A percentile compares a stretch with the other conserved stretches of the same genome.
These are phyloP conservation scores for Cicer bijugum DNA, from an alignment of 306 rosid species.

Conservation along the genomic window DNA sequence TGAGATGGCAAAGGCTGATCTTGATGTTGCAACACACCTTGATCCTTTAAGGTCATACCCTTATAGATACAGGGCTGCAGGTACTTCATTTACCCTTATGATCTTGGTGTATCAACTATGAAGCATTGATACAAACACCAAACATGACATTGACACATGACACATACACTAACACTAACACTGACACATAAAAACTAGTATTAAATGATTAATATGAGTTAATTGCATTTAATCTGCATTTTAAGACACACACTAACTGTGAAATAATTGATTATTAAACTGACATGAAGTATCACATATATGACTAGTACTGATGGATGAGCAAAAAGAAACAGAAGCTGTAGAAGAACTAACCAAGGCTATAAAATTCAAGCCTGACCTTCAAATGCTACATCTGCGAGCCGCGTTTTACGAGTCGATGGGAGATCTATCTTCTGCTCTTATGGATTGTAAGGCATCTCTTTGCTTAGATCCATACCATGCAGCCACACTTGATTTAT, in stretches of 20 bases:
- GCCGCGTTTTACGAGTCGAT: slow-evolving; percentile 81
- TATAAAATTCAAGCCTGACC: slow-evolving; percentile 74
- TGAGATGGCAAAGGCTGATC: slow-evolving; percentile 75
- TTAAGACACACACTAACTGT: slow-evolving; percentile 7
- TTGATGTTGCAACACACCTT: slow-evolving; percentile 64
- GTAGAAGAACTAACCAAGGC: slow-evolving; percentile 76
- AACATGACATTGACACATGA: too few relatives aligned
- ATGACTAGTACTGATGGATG: slow-evolving; percentile 85
- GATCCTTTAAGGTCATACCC: slow-evolving; percentile 87
- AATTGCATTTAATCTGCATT: background rate
- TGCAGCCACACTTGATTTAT: slow-evolving; percentile 68
- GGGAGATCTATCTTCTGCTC: slow-evolving; percentile 59
- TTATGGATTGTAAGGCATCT: slow-evolving; percentile 78
- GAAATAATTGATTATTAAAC: slow-evolving; percentile 32
- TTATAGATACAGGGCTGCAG: slow-evolving; percentile 91
- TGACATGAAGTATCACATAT: slow-evolving; percentile 42
- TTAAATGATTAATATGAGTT: background rate
- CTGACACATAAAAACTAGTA: too few relatives aligned
- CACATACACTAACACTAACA: too few relatives aligned
- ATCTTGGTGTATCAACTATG: too few relatives aligned
- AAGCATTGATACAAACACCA: too few relatives aligned
- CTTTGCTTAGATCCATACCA: slow-evolving; percentile 82
- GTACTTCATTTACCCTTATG: slow-evolving; percentile 42
- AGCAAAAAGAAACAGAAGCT: slow-evolving; percentile 80
- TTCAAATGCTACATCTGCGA: slow-evolving; percentile 85